Evolutionary conservation across 768 basidiomycete genomes (phyloP).

Genomic region (Rubroboletus satanas): DNA sequence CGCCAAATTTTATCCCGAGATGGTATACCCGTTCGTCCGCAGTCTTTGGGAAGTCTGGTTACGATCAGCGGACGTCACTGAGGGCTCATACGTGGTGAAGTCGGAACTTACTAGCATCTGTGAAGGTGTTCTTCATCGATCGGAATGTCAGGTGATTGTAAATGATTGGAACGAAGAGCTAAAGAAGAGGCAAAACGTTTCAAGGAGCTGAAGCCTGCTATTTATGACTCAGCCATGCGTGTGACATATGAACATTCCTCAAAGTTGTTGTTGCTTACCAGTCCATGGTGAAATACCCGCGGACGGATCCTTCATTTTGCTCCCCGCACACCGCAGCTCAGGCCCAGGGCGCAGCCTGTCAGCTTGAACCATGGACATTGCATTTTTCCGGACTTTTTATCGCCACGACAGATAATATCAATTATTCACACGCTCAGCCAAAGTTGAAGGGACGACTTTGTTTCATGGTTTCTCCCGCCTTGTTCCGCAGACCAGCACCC

Average conservation of each 20-base stretch:
- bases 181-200: not conserved
- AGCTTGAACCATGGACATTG: not conserved
- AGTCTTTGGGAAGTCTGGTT: slow-evolving; percentile 71
- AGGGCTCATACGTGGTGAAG: not conserved
- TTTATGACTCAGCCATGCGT: slow-evolving; percentile 12
- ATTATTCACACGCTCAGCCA: not conserved
- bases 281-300: not conserved
- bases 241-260: not conserved
- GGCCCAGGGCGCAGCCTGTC: not conserved
- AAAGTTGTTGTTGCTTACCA: not conserved
- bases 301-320: not conserved
- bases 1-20: slow-evolving; percentile 68
- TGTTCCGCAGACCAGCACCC: not conserved
- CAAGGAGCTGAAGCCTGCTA: not conserved
- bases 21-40: slow-evolving; percentile 74
- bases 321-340: not conserved
- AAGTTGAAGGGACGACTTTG: not conserved
- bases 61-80: not conserved
- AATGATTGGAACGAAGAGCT: not conserved
- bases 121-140: slow-evolving; percentile 57
- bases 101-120: slow-evolving; percentile 60
- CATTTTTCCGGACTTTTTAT: not conserved
- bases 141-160: not conserved
- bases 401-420: not conserved
- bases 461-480: not conserved